Evolutionary conservation across 768 basidiomycete species (phyloP).

Genomic region (Lactarius indigo): DNA sequence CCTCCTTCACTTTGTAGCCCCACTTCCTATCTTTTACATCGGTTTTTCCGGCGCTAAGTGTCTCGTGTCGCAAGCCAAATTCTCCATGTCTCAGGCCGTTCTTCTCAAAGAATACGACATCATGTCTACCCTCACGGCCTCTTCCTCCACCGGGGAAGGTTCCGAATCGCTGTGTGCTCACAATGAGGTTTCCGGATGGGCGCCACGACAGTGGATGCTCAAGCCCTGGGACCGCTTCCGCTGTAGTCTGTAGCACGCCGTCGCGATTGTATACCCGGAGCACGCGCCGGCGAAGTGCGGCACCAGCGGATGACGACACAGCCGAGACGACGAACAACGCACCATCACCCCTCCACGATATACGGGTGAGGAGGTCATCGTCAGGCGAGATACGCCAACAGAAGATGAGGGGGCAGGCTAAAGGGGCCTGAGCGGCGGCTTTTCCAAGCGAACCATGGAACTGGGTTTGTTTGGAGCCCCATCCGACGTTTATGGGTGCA

Average conservation of each 20-base stretch:
- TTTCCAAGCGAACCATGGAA: slow-evolving; percentile 97
- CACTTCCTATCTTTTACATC: slow-evolving; percentile 42
- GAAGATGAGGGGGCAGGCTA: slow-evolving; percentile 34
- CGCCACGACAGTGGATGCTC: slow-evolving; percentile 82
- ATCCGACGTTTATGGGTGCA: slow-evolving; percentile 91
- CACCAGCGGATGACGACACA: slow-evolving; percentile 25
- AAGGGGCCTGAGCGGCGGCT: slow-evolving; percentile 57
- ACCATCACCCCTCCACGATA: slow-evolving; percentile 95
- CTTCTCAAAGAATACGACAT: slow-evolving; percentile 91
- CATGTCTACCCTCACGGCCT: slow-evolving; percentile 67
- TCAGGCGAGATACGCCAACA: slow-evolving; percentile 57
- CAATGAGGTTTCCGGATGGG: slow-evolving; percentile 85
- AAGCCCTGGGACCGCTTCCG: slow-evolving; percentile 77
- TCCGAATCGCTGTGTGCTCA: slow-evolving; percentile 77
- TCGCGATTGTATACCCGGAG: slow-evolving; percentile 76
- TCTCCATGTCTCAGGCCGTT: slow-evolving; percentile 94
- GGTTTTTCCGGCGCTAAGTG: slow-evolving; percentile 26
- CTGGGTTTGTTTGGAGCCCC: slow-evolving; percentile 96
- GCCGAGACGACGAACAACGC: slow-evolving; percentile 78
- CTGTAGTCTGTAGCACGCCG: slow-evolving; percentile 75
- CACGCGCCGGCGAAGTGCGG: slow-evolving; percentile 44
- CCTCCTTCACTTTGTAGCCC: slow-evolving; percentile 70
- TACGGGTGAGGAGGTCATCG: slow-evolving; percentile 67
- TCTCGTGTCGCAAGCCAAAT: slow-evolving; percentile 57
- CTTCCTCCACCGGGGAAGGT: slow-evolving; percentile 59